These are phyloP conservation scores for Buxus sempervirens DNA, from an alignment of 164 flowering plant species.

Conservation along the genomic window DNA sequence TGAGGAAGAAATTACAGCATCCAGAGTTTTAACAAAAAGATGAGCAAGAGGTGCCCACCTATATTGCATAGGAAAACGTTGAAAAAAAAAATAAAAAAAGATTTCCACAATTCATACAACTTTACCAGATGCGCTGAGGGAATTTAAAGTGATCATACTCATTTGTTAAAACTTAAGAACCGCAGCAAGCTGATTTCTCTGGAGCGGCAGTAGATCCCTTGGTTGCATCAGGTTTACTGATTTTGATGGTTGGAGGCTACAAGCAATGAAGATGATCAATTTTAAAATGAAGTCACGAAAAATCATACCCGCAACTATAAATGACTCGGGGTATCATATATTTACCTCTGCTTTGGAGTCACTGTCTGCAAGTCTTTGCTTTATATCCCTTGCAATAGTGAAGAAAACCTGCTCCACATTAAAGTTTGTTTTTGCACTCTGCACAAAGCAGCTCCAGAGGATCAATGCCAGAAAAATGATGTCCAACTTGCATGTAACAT, in stretches of 20 bases:
- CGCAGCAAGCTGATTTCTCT: conserved; percentile 47
- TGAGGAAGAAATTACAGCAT: conserved; percentile 24
- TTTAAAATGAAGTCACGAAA: not conserved
- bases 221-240: conserved; percentile 39
- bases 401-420: conserved; percentile 60
- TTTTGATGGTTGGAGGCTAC: conserved; percentile 49
- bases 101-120: conserved; percentile 11
- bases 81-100: too few relatives aligned
- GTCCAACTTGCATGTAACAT: not conserved
- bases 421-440: conserved; percentile 60
- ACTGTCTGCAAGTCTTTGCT: conserved; percentile 45
- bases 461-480: not conserved
- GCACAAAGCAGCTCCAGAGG: conserved; percentile 11
- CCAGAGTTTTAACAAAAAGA: conserved; percentile 14
- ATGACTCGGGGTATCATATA: too few relatives aligned
- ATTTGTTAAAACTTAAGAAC: conserved; percentile 20
- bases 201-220: conserved; percentile 28
- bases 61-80: not conserved
- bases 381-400: conserved; percentile 56
- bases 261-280: not conserved
- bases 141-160: not conserved
- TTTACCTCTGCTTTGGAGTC: conserved; percentile 46
- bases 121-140: conserved; percentile 3
- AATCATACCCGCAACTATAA: too few relatives aligned
- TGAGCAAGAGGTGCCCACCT: conserved; percentile 10